phyloP scores from a whole-genome alignment of 345 rosid species.

The Salix udensis region DNA sequence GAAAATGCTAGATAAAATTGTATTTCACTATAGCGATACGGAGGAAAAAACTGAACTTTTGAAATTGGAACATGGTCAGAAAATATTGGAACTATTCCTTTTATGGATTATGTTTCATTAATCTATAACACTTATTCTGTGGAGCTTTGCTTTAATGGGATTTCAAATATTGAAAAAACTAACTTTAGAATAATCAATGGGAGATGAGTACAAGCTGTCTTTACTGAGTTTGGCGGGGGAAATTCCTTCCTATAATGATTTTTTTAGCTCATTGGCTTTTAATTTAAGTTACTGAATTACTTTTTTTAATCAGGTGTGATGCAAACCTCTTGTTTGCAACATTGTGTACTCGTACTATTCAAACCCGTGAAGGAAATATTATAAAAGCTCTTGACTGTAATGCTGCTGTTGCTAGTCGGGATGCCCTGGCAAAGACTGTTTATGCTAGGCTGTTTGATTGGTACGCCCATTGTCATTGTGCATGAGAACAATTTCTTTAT shows the following conservation, averaged over 20 bases:
- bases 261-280: background rate
- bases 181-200: too few species aligned
- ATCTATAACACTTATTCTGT: background rate
- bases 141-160: background rate
- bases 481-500: constrained; percentile 4
- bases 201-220: too few species aligned
- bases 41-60: background rate
- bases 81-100: background rate
- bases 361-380: constrained; percentile 92
- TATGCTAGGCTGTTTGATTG: constrained; percentile 94
- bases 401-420: constrained; percentile 95
- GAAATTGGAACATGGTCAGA: background rate
- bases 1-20: background rate
- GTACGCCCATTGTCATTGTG: constrained; percentile 37
- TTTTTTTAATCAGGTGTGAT: constrained; percentile 66
- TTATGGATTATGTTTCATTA: background rate
- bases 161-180: too few species aligned
- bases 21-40: background rate
- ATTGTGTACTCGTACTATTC: constrained; percentile 84
- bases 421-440: constrained; percentile 92
- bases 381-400: constrained; percentile 81
- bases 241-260: background rate
- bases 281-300: constrained; percentile 5
- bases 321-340: constrained; percentile 66
- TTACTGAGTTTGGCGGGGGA: background rate